phyloP scores from a whole-genome alignment of 352 stramenopile genomes.

The Globisporangium acanthophoron region DNA sequence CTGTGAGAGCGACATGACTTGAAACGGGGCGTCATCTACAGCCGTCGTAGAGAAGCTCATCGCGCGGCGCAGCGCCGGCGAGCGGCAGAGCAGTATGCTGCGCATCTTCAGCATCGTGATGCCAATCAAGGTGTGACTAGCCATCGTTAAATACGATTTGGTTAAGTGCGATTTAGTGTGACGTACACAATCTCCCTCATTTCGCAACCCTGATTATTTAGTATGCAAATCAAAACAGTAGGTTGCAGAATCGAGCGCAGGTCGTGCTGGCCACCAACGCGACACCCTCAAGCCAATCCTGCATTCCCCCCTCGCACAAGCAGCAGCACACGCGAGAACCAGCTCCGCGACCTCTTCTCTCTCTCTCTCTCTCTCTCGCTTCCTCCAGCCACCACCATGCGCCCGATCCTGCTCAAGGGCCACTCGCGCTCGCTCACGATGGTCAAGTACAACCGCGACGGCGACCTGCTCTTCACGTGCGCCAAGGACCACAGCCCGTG shows the following conservation, averaged over 20 bases:
- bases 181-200: background rate
- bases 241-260: background rate
- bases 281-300: background rate
- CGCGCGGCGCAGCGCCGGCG: background rate
- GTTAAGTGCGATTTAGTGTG: background rate
- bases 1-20: conserved; percentile 27
- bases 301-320: background rate
- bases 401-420: conserved; percentile 98
- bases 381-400: conserved; percentile 42
- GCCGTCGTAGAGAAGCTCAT: background rate
- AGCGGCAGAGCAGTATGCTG: background rate
- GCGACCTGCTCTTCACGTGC: conserved; percentile 97
- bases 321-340: too few relatives aligned
- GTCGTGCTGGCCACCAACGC: background rate
- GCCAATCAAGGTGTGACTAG: background rate
- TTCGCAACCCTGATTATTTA: background rate
- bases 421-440: conserved; percentile 98
- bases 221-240: background rate
- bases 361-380: background rate
- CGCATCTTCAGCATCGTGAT: background rate
- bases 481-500: conserved; percentile 95
- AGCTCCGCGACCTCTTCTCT: background rate
- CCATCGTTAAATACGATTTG: too few relatives aligned
- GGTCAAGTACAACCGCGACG: conserved; percentile 99
- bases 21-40: background rate